Evolutionary conservation across 768 basidiomycete species (phyloP), one percentile per base, ranked within the genome.

Genomic region (Pleurotus tuoliensis): DNA sequence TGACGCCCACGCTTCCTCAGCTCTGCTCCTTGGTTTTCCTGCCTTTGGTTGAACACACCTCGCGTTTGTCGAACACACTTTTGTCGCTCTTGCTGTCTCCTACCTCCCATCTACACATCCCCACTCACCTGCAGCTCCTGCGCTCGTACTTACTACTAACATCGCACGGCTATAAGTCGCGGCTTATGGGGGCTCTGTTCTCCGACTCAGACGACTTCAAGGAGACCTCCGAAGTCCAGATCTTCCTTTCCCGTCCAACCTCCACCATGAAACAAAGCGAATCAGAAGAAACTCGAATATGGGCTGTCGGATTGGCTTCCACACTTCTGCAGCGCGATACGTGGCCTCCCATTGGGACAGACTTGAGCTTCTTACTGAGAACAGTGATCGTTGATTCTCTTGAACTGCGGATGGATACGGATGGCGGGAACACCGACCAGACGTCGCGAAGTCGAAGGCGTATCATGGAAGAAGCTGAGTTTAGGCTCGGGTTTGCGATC

Each of bases 321-420:
- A 80, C 82, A 2, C 69, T 96, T n/a, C 80, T 87, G 38, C 84
- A 88, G 45, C 76, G 87, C 37, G 83, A 84, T 49, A 82, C 78
- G 4, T 96, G 94, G 94, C 94, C 94, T 0, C 94, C 94, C 11
- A 87, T 88, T 15, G 91, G 90, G 4, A 79, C 87, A 2, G 92
- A 94, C 64, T 73, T 96, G 48, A 89, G 90, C 62, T 94, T 88
- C 70, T 84, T 87, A 61, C 72, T 96, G 43, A 72, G 92, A 52
- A 88, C 90, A 0, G 93, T 95, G 6, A 87, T 96, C 62, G 82
- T 94, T 7, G 93, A 93, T 66, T 87, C 90, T 4, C 74, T 92
- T 38, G 84, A 84, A 44, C 65, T 58, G 6, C 59, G 56, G 7
- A 27, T 53, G 38, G 25, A 37, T 30, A n/a, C 44, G 27, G 51